Evolutionary conservation across 2,329 filamentous ascomycete species (phyloP).

Genomic region (Phialemonium atrogriseum): DNA sequence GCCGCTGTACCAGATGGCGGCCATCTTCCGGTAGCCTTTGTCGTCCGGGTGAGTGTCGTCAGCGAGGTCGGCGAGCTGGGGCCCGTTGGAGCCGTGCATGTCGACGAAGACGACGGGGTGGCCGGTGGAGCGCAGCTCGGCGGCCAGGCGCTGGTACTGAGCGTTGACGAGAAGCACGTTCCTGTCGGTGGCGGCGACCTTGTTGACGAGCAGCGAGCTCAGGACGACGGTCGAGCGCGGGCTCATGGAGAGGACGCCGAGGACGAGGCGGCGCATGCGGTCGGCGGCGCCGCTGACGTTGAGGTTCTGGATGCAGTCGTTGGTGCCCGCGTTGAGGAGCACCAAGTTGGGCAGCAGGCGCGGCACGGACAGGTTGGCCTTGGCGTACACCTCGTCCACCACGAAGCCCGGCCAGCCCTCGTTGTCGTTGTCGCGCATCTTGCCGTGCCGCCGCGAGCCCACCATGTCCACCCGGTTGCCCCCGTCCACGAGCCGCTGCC

Average conservation of each 20-base stretch:
- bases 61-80: slow-evolving; percentile 20
- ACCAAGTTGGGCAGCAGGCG: slow-evolving; percentile 28
- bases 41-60: slow-evolving; percentile 32
- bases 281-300: slow-evolving; percentile 20
- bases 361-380: slow-evolving; percentile 22
- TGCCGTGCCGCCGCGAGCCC: slow-evolving; percentile 27
- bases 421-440: slow-evolving; percentile 31
- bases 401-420: slow-evolving; percentile 35
- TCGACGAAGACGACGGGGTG: slow-evolving; percentile 29
- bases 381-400: slow-evolving; percentile 28
- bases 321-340: slow-evolving; percentile 34
- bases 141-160: slow-evolving; percentile 20
- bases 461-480: slow-evolving; percentile 31
- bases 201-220: slow-evolving; percentile 26
- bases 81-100: slow-evolving; percentile 25
- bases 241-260: slow-evolving; percentile 22
- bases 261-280: slow-evolving; percentile 26
- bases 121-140: slow-evolving; percentile 16
- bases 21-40: slow-evolving; percentile 32
- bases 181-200: slow-evolving; percentile 7
- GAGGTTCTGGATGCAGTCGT: slow-evolving; percentile 28
- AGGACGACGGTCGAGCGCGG: slow-evolving; percentile 26
- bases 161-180: slow-evolving; percentile 25
- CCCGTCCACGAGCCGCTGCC: slow-evolving; percentile 19
- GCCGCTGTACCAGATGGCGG: slow-evolving; percentile 26